Base-by-base conservation (phyloP, 139 green algal genomes). In the Parachlorella kessleri region DNA sequence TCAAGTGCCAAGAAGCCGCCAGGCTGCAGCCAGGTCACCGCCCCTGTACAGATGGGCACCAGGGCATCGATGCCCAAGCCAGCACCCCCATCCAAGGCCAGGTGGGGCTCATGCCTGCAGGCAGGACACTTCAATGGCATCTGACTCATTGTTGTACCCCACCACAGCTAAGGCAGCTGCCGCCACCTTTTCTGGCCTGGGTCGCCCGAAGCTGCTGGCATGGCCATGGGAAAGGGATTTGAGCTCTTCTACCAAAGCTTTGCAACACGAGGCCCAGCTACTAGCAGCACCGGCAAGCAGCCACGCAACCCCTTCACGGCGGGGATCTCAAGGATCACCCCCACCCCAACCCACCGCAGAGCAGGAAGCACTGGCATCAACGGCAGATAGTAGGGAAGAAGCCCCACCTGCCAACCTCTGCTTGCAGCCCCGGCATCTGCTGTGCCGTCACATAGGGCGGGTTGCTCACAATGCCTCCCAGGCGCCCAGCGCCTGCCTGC, bases 381-480 rank as follows among this genome's bases (percentile, higher is more conserved):
- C n/a, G n/a, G n/a, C n/a, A n/a, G n/a, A n/a, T n/a, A n/a, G n/a
- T n/a, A n/a, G n/a, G n/a, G n/a, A n/a, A n/a, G n/a, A n/a, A n/a
- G n/a, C 63, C 63, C 26, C 42, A 86, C 80, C 81, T 79, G 33
- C 65, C 84, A 23, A 87, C 81, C 65, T 87, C 81, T 36, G 76
- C 76, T 76, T 88, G 92, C 83, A 97, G 76, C 9, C 72, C 77
- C 1, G 64, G 39, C 83, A 99, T 87, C 53, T 94, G 35, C 1
- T 70, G 39, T 0, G 65, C 64, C 3, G 90, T 86, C 33, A 99
- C 98, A 88, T 99, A 99, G 5, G 95, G 95, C 21, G 95, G 95
- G 83, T 99, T 99, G 84, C 87, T 95, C 7, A 99, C 77, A 6
- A 99, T 72, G 23, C 94, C 96, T n/a, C 82, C 87, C 37, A 41